Percentiles rank a stretch among this genome's conserved stretches.
Evolutionary conservation across 805 yeast species (phyloP).

Genomic region (Ogataea glucozyma): DNA sequence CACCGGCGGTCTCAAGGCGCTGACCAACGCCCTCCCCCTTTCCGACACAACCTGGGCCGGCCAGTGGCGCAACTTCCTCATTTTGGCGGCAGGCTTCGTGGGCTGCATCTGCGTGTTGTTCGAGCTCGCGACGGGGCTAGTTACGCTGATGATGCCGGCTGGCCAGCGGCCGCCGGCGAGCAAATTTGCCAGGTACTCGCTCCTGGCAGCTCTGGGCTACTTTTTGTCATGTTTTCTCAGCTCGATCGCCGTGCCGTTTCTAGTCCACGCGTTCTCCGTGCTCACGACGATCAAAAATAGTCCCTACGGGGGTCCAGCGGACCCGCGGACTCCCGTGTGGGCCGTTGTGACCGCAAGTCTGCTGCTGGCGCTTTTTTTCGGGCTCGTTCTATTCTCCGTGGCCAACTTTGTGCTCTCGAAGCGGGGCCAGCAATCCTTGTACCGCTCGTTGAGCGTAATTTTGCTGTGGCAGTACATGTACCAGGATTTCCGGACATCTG

Average conservation of each 20-base stretch:
- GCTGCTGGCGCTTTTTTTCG: conserved; percentile 36
- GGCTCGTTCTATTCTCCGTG: conserved; percentile 37
- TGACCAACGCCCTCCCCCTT: conserved; percentile 39
- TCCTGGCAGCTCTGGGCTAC: conserved; percentile 37
- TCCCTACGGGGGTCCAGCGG: conserved; percentile 25
- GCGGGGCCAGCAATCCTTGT: conserved; percentile 34
- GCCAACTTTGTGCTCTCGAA: conserved; percentile 32
- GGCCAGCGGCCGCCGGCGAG: conserved; percentile 10
- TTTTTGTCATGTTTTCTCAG: conserved; percentile 35
- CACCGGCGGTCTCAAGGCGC: conserved; percentile 42
- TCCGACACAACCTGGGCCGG: conserved; percentile 18
- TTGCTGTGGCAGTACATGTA: conserved; percentile 49
- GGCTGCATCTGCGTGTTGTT: conserved; percentile 24
- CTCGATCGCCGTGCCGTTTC: conserved; percentile 44
- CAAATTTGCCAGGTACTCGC: conserved; percentile 25
- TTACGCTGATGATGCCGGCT: conserved; percentile 13
- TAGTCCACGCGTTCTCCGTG: conserved; percentile 39
- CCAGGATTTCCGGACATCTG: conserved; percentile 44
- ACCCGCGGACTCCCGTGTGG: conserved; percentile 18
- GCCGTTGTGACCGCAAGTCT: conserved; percentile 37
- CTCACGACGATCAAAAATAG: conserved; percentile 13
- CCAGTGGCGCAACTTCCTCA: conserved; percentile 46
- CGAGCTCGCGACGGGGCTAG: conserved; percentile 7
- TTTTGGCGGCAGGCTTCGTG: conserved; percentile 35
- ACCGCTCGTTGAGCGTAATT: conserved; percentile 48